Base-by-base conservation (phyloP, 1,284 basidiomycete species). In the Uromyces viciae-fabae region DNA sequence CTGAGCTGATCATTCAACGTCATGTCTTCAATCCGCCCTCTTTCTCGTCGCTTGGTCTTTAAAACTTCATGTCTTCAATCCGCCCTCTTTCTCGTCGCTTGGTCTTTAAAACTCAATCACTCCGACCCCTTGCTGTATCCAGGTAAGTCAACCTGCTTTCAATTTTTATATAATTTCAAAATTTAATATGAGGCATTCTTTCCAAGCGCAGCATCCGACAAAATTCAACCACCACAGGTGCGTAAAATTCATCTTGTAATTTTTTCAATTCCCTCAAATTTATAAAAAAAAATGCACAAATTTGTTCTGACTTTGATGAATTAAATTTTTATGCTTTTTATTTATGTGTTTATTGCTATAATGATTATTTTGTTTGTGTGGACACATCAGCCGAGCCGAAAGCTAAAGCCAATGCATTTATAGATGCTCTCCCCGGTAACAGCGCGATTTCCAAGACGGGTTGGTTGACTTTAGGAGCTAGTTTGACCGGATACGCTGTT, bases 381-480 rank as follows among this genome's bases (percentile, higher is more conserved):
- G 56, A 22, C 54, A 52, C 71, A 46, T 46, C 74, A 46, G 28
- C 56, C 92, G 83, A 83, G n/a, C 94, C 96, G 77, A 90, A 92
- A 80, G 91, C 96, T 87, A 93, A 93, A 85, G 97, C 96, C 75
- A 90, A 92, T 73, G 91, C 95, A 85, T 90, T 99, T 85, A 91
- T 99, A 86, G 92, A 97, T 88, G 91, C 91, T 86, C 90, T 98
- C 83, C 97, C 96, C 72, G 94, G 94, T 76, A 93, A 93, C 83
- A 93, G 93, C 54, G 90, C 98, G 87, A 90, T 96, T 88, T 94
- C 94, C 87, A 98, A 98, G 89, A 96, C 87, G 11, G 85, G 84
- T 76, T 86, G 85, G 85, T 84, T 82, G 93, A 54, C 81, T n/a
- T 58, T 82, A 58, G 75, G 66, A 4, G 46, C 75, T 36, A 68